Evolutionary conservation across 345 rosid genomes (phyloP).

Genomic region (Citrus unshiu): DNA sequence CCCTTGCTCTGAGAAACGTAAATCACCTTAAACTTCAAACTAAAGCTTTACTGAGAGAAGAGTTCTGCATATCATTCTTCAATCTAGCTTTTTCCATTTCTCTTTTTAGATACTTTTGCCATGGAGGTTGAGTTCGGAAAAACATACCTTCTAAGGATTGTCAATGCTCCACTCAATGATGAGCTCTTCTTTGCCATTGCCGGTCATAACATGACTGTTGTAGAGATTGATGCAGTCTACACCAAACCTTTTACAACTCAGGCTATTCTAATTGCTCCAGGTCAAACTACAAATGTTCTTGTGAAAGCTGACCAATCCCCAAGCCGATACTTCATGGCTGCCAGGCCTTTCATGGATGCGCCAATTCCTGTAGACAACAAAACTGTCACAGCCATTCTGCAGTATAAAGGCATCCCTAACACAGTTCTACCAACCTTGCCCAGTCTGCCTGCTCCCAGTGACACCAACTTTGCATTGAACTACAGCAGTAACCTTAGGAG

Average conservation of each 20-base stretch:
- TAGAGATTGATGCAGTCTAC: constrained; percentile 47
- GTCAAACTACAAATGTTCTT: constrained; percentile 24
- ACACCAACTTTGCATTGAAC: constrained; percentile 8
- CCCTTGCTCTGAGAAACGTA: constrained; percentile 60
- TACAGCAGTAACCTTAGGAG: constrained; percentile 12
- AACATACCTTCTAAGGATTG: constrained; percentile 36
- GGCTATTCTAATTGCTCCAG: constrained; percentile 26
- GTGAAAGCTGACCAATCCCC: constrained; percentile 24
- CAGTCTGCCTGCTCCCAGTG: constrained; percentile 15
- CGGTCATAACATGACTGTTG: constrained; percentile 26
- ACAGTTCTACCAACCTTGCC: constrained; percentile 19
- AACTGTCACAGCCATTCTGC: constrained; percentile 22
- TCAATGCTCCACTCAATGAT: constrained; percentile 32
- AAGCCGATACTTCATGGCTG: constrained; percentile 28
- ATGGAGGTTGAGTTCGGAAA: constrained; percentile 39
- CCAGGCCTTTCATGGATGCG: constrained; percentile 23
- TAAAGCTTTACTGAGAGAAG: not conserved
- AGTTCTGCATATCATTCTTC: not conserved
- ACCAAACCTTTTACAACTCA: constrained; percentile 40
- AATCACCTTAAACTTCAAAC: not conserved
- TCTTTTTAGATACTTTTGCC: constrained; percentile 35
- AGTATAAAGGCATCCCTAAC: constrained; percentile 20
- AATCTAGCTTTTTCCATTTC: not conserved
- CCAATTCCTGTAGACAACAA: constrained; percentile 18
- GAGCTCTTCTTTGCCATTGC: constrained; percentile 24